Base-by-base conservation (phyloP, 2,329 filamentous ascomycete species). In the Nigrospora oryzae region DNA sequence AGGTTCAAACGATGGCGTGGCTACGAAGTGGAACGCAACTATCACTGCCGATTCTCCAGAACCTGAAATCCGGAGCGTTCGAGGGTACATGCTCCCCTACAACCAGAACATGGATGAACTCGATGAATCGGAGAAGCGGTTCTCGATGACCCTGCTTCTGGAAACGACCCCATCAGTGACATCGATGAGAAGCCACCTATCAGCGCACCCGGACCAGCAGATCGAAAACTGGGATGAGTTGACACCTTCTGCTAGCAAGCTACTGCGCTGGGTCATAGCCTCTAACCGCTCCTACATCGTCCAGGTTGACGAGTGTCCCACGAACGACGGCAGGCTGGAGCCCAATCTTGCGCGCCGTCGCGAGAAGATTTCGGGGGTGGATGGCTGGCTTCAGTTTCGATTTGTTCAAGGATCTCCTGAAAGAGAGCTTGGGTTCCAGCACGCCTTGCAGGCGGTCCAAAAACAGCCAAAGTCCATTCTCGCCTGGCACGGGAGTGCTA, bases 371-470 rank as follows among this genome's bases (percentile, higher is more conserved):
- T 68, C 67, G 19, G 83, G 83, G 1, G 80, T 91, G 67, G 56
- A 70, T 0, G 69, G 64, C 3, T 91, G 82, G 74, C 70, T 87
- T 46, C 89, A 95, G 60, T 96, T 95, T 56, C 78, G 87, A 28
- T 89, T 96, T 53, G 83, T 85, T 0, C 91, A 95, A 69, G 90
- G 89, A 10, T 84, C 88, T 1, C 89, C 89, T 0, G 88, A 95
- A 56, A 94, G 90, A 56, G 90, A 96, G 59, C 71, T 83, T 32
- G 73, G 79, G 2, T 95, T 96, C 57, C 67, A 81, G 7, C 63
- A 78, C 17, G 79, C 82, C 13, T 70, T 93, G 3, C 67, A 70
- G 34, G 57, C 65, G 5, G 70, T 72, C 4, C 48, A 58, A 2
- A 50, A 45, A n/a, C 47, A 35, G 53, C 70, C 38, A 51, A 63